Conservation (phyloP, 352 stramenopile genomes). For the Stramenopiles sp. region DNA sequence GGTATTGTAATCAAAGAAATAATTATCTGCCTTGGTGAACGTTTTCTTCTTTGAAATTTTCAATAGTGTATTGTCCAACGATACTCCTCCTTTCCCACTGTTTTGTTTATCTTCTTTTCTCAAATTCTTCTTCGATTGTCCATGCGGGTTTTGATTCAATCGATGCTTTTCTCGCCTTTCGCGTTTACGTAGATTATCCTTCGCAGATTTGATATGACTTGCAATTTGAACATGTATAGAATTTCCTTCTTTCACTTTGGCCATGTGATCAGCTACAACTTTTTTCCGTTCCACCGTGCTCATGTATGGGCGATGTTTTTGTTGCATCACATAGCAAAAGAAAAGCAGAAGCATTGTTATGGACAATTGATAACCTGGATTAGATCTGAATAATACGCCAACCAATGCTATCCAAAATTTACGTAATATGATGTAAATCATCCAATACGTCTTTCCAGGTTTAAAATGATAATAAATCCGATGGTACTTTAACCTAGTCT, state of each 20-base stretch:
- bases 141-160: not conserved
- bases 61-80: not conserved
- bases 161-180: not conserved
- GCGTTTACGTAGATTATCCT: not conserved
- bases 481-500: constrained; percentile 10
- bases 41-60: not conserved
- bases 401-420: constrained; percentile 43
- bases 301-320: constrained; percentile 47
- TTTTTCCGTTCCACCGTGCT: not conserved
- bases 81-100: not conserved
- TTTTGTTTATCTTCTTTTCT: not conserved
- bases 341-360: constrained; percentile 48
- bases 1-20: constrained; percentile 51
- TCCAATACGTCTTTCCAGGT: constrained; percentile 48
- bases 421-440: constrained; percentile 45
- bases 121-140: not conserved
- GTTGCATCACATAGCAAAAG: constrained; percentile 42
- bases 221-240: not conserved
- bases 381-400: constrained; percentile 41
- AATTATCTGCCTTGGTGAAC: constrained; percentile 11
- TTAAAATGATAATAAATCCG: constrained; percentile 66
- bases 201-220: not conserved
- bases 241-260: constrained; percentile 5
- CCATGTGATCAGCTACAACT: not conserved
- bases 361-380: constrained; percentile 43